Conservation (phyloP, 2,329 filamentous ascomycete genomes). For the Aureobasidium sp. region DNA sequence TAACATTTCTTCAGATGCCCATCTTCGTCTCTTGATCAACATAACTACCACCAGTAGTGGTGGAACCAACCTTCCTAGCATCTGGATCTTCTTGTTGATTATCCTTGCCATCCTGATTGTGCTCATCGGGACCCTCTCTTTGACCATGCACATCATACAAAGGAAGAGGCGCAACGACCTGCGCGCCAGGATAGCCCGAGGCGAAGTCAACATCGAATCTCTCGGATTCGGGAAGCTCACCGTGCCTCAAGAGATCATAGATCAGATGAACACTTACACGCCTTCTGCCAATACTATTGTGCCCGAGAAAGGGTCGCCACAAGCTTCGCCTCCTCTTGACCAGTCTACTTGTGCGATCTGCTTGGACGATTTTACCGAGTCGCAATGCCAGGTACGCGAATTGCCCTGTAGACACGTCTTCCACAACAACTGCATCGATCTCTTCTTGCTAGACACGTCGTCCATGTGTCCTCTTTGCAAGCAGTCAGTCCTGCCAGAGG, state of each 20-base stretch:
- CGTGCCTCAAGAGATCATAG: constrained; percentile 63
- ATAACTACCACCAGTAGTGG: constrained; percentile 37
- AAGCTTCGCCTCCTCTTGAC: constrained; percentile 38
- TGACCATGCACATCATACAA: constrained; percentile 71
- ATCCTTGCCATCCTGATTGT: constrained; percentile 63
- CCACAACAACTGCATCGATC: constrained; percentile 84
- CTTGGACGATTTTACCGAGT: constrained; percentile 66
- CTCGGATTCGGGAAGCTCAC: constrained; percentile 76
- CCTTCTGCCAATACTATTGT: neutral
- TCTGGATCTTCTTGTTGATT: constrained; percentile 70
- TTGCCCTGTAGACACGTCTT: constrained; percentile 88
- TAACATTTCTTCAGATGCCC: constrained; percentile 29
- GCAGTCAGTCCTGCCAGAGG: constrained; percentile 65
- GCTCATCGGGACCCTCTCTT: constrained; percentile 59
- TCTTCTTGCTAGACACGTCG: constrained; percentile 68
- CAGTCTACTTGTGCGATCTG: constrained; percentile 90
- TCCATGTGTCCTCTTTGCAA: constrained; percentile 91
- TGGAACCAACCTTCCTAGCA: constrained; percentile 48
- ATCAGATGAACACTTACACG: constrained; percentile 67
- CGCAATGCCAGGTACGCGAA: constrained; percentile 67
- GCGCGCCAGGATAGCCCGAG: constrained; percentile 60
- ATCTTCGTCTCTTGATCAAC: constrained; percentile 44
- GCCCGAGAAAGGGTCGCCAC: constrained; percentile 14
- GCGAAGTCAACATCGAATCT: constrained; percentile 78
- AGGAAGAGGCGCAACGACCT: constrained; percentile 60